Base-by-base conservation (phyloP, 2,329 filamentous ascomycete species). In the Didymella pinodella region DNA sequence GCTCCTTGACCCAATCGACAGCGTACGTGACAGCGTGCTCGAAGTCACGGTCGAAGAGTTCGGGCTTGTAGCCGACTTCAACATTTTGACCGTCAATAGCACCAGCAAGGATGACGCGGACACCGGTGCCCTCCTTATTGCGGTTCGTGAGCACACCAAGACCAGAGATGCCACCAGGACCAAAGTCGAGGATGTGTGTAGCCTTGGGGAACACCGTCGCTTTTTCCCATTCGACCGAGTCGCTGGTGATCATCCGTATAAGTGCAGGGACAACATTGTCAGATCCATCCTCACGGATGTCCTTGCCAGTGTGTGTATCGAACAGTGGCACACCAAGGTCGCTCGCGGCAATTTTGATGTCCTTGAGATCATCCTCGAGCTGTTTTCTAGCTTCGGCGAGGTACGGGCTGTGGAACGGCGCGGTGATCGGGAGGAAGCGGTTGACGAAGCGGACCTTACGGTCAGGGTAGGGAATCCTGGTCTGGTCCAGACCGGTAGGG, bases 121-220 rank as follows among this genome's bases (percentile, higher is more conserved):
- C 95, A 71, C 95, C 95, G 57, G 93, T 98, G 64, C 95, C 95
- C 78, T 99, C 96, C 83, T 99, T 99, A 85, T 98, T 99, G 71
- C 95, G 92, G 84, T 96, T 98, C 57, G 95, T 99, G 64, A 99
- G 83, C 45, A 96, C 91, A 73, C 95, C 96, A 22, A 99, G 88
- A 65, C 96, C 96, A 25, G 95, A 99, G 65, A 98, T 95, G 63
- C 95, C 96, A 72, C 95, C 95, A 22, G 95, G 95, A 46, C 96
- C 95, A 70, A 99, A 98, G 80, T 99, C 95, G 51, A 99, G 82
- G 56, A 99, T 91, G 76, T 99, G 95, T 3, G 94, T 97, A 20
- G 95, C 95, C 22, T 88, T 85, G 3, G 92, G 89, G 83, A 99
- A 98, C 54, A 91, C 86, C 0, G 95, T 99, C 0, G 95, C 93